phyloP scores from a whole-genome alignment of 495 filamentous ascomycete genomes.

The Podospora pseudoanserina region DNA sequence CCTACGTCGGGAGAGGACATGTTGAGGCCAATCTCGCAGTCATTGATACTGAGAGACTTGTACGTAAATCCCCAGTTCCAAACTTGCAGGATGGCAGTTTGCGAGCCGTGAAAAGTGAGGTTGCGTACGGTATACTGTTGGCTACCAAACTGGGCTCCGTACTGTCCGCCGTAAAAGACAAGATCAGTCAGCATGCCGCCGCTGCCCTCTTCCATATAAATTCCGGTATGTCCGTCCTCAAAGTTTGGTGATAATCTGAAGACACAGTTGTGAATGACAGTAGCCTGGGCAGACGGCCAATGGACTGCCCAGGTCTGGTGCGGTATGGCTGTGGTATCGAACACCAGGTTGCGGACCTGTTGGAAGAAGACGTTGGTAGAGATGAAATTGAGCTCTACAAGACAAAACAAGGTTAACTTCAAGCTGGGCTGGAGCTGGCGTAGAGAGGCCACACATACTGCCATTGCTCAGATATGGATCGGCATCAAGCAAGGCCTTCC shows the following conservation, averaged over 20 bases:
- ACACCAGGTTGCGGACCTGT: slow-evolving; percentile 83
- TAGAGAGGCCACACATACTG: slow-evolving; percentile 11
- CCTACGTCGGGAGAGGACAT: slow-evolving; percentile 69
- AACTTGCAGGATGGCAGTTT: slow-evolving; percentile 81
- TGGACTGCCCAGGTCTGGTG: slow-evolving; percentile 71
- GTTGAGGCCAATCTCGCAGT: slow-evolving; percentile 71
- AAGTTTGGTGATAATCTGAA: slow-evolving; percentile 65
- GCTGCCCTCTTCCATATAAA: slow-evolving; percentile 73
- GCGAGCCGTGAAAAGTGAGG: slow-evolving; percentile 74
- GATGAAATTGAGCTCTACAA: slow-evolving; percentile 28
- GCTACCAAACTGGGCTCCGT: slow-evolving; percentile 62
- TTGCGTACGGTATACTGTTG: slow-evolving; percentile 93
- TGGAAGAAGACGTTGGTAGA: slow-evolving; percentile 92
- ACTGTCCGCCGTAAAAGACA: slow-evolving; percentile 62
- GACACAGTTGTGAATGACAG: slow-evolving; percentile 78
- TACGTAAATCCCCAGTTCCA: slow-evolving; percentile 90
- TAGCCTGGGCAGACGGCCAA: slow-evolving; percentile 94
- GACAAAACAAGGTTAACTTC: neutral
- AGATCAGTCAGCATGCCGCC: slow-evolving; percentile 72
- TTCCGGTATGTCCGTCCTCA: slow-evolving; percentile 64
- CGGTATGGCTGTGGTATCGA: slow-evolving; percentile 71
- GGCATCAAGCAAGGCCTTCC: slow-evolving; percentile 24
- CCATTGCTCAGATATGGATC: slow-evolving; percentile 27
- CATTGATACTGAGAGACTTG: slow-evolving; percentile 71
- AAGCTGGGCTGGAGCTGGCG: neutral